These are phyloP conservation scores for Vitis rotundifolia DNA, from an alignment of 164 flowering plant species.

Conservation along the genomic window DNA sequence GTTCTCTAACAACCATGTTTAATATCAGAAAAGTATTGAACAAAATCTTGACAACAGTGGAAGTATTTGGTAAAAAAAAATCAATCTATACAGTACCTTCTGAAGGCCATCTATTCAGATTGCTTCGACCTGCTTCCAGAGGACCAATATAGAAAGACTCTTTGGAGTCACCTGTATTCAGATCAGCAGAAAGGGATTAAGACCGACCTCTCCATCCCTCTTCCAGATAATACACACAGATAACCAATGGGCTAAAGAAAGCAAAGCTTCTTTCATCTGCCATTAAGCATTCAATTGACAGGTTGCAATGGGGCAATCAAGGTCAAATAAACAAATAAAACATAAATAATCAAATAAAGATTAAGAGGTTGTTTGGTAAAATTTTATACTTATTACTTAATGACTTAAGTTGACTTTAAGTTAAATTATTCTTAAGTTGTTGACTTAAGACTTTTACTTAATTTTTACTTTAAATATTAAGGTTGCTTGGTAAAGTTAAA, in stretches of 20 bases:
- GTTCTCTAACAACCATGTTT: not conserved
- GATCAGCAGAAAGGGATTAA: not conserved
- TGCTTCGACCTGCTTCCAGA: conserved; percentile 25
- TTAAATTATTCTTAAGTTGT: no score
- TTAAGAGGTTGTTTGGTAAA: no score
- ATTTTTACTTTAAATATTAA: no score
- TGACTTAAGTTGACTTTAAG: no score
- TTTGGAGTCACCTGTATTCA: conserved; percentile 70
- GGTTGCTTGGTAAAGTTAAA: no score
- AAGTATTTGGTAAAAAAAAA: not conserved
- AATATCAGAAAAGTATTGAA: not conserved
- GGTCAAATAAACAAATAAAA: no score
- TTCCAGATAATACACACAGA: not conserved
- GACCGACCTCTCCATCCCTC: not conserved
- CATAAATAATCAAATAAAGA: no score
- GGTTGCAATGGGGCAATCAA: not conserved
- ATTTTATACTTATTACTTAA: no score
- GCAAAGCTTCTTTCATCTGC: no score
- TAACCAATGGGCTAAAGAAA: not conserved
- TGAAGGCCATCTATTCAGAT: conserved; percentile 81
- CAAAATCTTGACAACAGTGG: not conserved
- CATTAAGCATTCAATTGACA: not conserved
- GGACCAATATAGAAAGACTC: conserved; percentile 83
- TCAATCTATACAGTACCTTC: conserved; percentile 44
- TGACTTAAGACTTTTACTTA: no score